phyloP scores from a whole-genome alignment of 2,329 filamentous ascomycete species.

The Cladophialophora immunda region DNA sequence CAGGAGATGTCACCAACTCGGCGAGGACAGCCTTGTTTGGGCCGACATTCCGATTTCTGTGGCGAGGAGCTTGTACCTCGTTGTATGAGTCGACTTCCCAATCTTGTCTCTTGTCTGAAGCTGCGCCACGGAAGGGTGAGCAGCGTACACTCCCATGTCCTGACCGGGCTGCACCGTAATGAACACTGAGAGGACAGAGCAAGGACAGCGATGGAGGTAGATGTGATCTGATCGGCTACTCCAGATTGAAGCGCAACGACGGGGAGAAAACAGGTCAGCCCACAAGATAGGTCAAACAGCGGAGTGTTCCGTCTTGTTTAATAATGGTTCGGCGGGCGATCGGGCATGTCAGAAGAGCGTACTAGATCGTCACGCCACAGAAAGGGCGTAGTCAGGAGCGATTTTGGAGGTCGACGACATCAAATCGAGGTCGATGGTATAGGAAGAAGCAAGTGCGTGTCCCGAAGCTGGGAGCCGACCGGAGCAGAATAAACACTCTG shows the following conservation, averaged over 20 bases:
- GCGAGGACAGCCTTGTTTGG: constrained; percentile 4
- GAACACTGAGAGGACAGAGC: background rate
- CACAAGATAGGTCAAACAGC: background rate
- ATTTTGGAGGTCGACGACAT: background rate
- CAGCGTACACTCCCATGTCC: background rate
- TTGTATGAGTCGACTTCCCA: background rate
- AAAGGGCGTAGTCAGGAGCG: background rate
- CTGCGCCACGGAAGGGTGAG: background rate
- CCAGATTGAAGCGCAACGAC: background rate
- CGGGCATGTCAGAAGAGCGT: constrained; percentile 6
- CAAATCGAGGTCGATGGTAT: background rate
- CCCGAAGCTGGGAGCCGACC: constrained; percentile 23
- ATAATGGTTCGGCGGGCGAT: background rate
- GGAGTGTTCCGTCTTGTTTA: constrained; percentile 19
- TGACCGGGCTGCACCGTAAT: background rate
- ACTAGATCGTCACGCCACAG: constrained; percentile 17
- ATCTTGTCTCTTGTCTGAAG: background rate
- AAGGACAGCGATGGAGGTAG: background rate
- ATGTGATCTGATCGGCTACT: background rate
- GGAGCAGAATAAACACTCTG: background rate
- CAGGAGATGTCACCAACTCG: constrained; percentile 1
- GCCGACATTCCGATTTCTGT: background rate
- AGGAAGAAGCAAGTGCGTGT: constrained; percentile 1
- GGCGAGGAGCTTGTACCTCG: background rate
- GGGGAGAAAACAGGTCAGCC: background rate